Conservation (phyloP, 2,329 filamentous ascomycete species). For the Chrysoporthe austroafricana region DNA sequence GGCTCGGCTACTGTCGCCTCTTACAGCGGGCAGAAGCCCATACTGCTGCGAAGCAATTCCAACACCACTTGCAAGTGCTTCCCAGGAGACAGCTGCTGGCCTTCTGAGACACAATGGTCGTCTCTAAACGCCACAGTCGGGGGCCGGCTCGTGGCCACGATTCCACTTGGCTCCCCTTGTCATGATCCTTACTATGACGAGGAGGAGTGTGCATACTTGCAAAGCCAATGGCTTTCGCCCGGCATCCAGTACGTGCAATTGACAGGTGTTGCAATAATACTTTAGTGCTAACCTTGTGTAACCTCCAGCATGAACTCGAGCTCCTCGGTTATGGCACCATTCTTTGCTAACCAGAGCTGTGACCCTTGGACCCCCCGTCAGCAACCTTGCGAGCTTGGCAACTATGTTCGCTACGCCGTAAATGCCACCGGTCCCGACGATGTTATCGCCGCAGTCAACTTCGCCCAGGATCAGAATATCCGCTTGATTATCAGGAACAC, state of each 20-base stretch:
- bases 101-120: slow-evolving; percentile 45
- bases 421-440: slow-evolving; percentile 30
- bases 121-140: slow-evolving; percentile 52
- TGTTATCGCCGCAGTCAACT: slow-evolving; percentile 33
- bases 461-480: slow-evolving; percentile 44
- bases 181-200: slow-evolving; percentile 47
- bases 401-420: slow-evolving; percentile 36
- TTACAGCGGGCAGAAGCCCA: slow-evolving; percentile 5
- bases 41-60: neutral
- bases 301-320: slow-evolving; percentile 33
- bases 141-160: slow-evolving; percentile 52
- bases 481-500: slow-evolving; percentile 50
- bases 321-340: slow-evolving; percentile 38
- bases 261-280: neutral
- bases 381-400: slow-evolving; percentile 42
- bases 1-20: neutral
- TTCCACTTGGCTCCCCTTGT: slow-evolving; percentile 51
- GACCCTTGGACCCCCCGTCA: slow-evolving; percentile 29
- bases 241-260: slow-evolving; percentile 39
- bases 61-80: slow-evolving; percentile 37
- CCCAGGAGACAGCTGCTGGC: slow-evolving; percentile 56
- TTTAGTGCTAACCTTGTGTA: neutral
- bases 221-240: slow-evolving; percentile 42
- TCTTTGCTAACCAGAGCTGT: slow-evolving; percentile 34
- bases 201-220: slow-evolving; percentile 41